Percentiles rank a stretch among this genome's conserved stretches.
These are phyloP conservation scores for Trametopsis cervina DNA, from an alignment of 768 basidiomycete species.

Conservation along the genomic window DNA sequence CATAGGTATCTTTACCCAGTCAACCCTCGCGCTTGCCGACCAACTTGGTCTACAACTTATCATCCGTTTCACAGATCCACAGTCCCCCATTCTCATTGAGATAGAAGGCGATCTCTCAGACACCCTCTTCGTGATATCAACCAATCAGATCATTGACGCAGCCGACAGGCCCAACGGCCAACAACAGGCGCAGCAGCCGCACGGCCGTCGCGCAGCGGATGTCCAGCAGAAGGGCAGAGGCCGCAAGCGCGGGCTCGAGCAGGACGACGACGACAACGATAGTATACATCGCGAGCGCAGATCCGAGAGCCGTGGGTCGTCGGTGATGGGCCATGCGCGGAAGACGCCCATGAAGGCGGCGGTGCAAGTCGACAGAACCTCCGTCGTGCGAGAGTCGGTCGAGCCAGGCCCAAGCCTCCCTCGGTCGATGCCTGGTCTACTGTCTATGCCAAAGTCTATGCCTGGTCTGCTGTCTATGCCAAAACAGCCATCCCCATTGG, in stretches of 20 bases:
- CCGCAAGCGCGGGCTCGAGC: conserved; percentile 38
- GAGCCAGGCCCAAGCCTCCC: neutral
- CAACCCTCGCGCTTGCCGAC: conserved; percentile 75
- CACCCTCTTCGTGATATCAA: conserved; percentile 72
- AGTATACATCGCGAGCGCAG: conserved; percentile 22
- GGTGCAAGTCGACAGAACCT: conserved; percentile 26
- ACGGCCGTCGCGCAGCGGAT: neutral
- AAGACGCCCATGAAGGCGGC: conserved; percentile 51
- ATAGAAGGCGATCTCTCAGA: conserved; percentile 63
- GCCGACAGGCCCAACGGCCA: neutral
- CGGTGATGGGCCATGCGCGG: conserved; percentile 22
- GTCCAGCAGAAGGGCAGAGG: conserved; percentile 8
- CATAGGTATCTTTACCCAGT: no score
- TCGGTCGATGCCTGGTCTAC: conserved; percentile 18
- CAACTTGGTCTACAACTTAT: conserved; percentile 57
- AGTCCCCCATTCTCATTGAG: conserved; percentile 70
- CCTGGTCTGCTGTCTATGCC: neutral
- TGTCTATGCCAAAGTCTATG: neutral
- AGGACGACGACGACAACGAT: conserved; percentile 13
- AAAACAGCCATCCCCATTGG: neutral
- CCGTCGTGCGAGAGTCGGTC: conserved; percentile 17
- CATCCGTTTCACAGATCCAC: conserved; percentile 70
- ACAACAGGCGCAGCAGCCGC: neutral
- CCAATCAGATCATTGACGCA: conserved; percentile 31
- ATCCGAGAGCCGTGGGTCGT: conserved; percentile 14